A percentile compares a stretch with the other conserved stretches of the same genome.
Evolutionary conservation across 2,329 filamentous ascomycete species (phyloP).

Genomic region (Ophiostoma ulmi): DNA sequence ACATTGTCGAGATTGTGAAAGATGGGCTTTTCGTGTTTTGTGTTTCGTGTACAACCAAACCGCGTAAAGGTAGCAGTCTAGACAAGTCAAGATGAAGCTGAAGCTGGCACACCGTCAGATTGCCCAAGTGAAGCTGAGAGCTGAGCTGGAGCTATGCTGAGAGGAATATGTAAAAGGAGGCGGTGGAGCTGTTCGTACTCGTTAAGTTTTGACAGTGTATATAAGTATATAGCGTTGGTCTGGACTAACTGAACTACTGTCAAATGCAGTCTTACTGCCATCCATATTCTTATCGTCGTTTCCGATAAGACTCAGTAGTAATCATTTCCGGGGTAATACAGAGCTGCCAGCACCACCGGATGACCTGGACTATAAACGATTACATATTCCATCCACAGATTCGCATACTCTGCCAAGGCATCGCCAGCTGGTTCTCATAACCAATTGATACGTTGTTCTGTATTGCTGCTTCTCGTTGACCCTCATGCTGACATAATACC

Average conservation of each 20-base stretch:
- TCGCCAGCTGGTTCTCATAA: too few relatives aligned
- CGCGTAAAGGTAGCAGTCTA: neutral
- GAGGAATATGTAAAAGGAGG: neutral
- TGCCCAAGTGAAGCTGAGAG: neutral
- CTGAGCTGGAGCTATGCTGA: neutral
- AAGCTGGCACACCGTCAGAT: neutral
- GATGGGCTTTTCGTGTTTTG: neutral
- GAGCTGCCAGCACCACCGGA: too few relatives aligned
- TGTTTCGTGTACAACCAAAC: neutral
- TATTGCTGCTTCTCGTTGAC: neutral
- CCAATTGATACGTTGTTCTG: neutral
- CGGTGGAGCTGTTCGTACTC: slow-evolving; percentile 15
- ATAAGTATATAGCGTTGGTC: neutral
- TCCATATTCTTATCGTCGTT: neutral
- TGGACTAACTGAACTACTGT: neutral
- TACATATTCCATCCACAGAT: too few relatives aligned
- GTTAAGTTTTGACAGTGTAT: neutral
- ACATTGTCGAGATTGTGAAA: neutral
- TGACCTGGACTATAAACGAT: too few relatives aligned
- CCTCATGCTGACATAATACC: too few relatives aligned
- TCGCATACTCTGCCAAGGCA: too few relatives aligned
- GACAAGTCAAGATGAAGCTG: neutral
- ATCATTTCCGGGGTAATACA: neutral
- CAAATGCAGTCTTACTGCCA: neutral
- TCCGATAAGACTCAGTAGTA: neutral